Base-by-base conservation (phyloP, 2,329 filamentous ascomycete genomes). In the Verticillium nonalfalfae region DNA sequence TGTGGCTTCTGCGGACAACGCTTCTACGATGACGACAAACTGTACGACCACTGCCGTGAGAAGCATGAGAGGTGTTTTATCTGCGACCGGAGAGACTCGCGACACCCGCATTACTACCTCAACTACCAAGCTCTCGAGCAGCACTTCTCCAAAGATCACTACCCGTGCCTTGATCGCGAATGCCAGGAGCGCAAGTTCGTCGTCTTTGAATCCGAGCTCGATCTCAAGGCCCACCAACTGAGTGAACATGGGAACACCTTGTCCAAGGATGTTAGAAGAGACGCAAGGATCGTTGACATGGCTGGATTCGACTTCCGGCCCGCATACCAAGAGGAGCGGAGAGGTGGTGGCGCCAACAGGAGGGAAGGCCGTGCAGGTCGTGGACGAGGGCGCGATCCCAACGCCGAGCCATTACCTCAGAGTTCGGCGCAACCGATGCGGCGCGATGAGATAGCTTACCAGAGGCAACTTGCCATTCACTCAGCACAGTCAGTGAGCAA, bases 171-270 rank as follows among this genome's bases (percentile, higher is more conserved):
- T 7, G 93, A 99, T 68, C 82, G 84, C 60, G 93, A 97, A 71
- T 99, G 95, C 70, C 73, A 95, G 70, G 95, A 98, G 68, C 97
- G 97, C 84, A 98, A 97, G 73, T 97, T 98, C 72, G 90, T 98
- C 35, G 95, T 98, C 0, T 99, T 99, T 68, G 91, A 92, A 60
- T 93, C 93, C 0, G 91, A 97, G 70, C 88, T 99, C 81, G 95
- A 99, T 70, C 78, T 99, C 56, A 96, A 98, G 73, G 95, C 90
- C 3, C 95, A 99, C 75, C 91, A 96, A 72, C 77, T 99, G 10
- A 89, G 90, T 68, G 85, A 88, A 60, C 95, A 99, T 71, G 91
- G 88, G 0, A 86, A 88, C 67, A 85, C 88, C 0, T 74, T 96
- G 31, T 91, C 92, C 9, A 97, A 96, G 70, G 90, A 94, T 67